These are phyloP conservation scores for Paramecium primaurelia DNA, from an alignment of 73 alveolate species.

Conservation along the genomic window DNA sequence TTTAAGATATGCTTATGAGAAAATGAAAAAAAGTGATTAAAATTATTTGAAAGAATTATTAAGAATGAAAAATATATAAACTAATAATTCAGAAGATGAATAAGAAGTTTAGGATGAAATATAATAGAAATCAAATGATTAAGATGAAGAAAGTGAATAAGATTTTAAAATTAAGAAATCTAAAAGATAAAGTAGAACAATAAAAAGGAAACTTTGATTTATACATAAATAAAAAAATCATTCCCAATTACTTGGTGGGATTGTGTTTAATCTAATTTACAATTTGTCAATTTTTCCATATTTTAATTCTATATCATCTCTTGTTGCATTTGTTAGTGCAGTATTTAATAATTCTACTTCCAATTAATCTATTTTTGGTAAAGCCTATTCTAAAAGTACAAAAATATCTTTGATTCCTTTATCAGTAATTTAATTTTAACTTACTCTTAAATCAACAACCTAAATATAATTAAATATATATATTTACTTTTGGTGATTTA, in stretches of 20 bases:
- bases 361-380: background rate
- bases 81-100: background rate
- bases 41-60: background rate
- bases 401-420: background rate
- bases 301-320: conserved; percentile 37
- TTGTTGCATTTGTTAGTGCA: conserved; percentile 53
- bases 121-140: background rate
- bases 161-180: background rate
- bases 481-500: conserved; percentile 12
- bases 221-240: background rate
- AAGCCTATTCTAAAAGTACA: background rate
- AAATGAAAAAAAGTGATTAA: conserved; percentile 6
- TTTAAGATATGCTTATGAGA: conserved; percentile 33
- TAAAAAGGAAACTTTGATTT: background rate
- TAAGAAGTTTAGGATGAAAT: background rate
- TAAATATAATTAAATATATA: background rate
- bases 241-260: conserved; percentile 53
- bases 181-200: background rate
- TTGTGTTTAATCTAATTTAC: background rate
- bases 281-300: background rate
- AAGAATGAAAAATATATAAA: background rate
- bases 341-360: conserved; percentile 44
- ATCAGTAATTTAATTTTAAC: conserved; percentile 15
- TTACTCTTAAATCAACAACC: conserved; percentile 18
- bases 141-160: background rate